A percentile compares a stretch with the other conserved stretches of the same genome.
phyloP scores from a whole-genome alignment of 495 filamentous ascomycete species.

The Neurospora sublineolata region DNA sequence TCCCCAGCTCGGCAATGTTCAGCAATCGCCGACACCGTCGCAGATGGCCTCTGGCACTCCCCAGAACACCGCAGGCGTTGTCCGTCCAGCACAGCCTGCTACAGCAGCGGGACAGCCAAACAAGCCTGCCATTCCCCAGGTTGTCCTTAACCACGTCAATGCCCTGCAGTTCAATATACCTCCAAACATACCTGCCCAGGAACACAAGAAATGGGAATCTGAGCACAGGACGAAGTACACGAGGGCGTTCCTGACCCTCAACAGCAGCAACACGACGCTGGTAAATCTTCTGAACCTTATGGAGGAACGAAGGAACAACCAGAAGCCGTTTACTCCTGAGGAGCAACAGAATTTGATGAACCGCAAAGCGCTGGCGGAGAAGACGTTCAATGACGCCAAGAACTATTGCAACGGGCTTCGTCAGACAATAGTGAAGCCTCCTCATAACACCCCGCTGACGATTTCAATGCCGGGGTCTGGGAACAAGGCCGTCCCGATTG shows the following conservation, averaged over 20 bases:
- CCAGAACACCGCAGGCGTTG: neutral
- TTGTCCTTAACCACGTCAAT: constrained; percentile 24
- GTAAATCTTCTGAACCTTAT: constrained; percentile 15
- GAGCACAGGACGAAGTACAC: constrained; percentile 14
- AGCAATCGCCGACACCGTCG: neutral
- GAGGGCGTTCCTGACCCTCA: constrained; percentile 18
- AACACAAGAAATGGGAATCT: constrained; percentile 19
- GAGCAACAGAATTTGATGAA: constrained; percentile 24
- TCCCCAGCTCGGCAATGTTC: neutral
- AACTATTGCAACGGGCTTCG: constrained; percentile 23
- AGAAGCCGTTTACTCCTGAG: constrained; percentile 16
- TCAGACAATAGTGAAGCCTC: neutral
- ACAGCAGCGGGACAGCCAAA: constrained; percentile 1
- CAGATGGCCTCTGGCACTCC: neutral
- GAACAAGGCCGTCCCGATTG: constrained; percentile 10
- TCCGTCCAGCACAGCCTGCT: neutral
- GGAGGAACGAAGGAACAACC: constrained; percentile 24
- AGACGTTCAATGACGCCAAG: constrained; percentile 21
- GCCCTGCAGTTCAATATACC: constrained; percentile 24
- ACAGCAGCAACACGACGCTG: constrained; percentile 4
- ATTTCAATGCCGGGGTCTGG: constrained; percentile 6
- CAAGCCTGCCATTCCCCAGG: constrained; percentile 13
- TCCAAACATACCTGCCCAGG: constrained; percentile 4
- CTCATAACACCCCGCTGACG: constrained; percentile 12
- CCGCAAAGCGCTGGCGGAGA: constrained; percentile 19